Percentiles rank a stretch among this genome's conserved stretches.
phyloP scores from a whole-genome alignment of 257 asterid genomes.

The Primulina huaijiensis region DNA sequence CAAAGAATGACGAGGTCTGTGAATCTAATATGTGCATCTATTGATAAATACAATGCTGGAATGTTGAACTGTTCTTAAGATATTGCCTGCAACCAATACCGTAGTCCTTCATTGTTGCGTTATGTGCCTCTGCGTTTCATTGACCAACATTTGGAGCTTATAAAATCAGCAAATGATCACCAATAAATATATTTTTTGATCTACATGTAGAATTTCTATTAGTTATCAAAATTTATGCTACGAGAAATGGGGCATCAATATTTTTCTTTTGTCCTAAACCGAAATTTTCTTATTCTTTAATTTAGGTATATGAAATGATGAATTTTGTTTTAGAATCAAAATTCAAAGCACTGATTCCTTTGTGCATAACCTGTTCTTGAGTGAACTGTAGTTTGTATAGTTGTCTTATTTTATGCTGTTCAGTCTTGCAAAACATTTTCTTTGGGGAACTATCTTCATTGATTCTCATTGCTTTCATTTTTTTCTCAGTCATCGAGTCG shows the following conservation, averaged over 20 bases:
- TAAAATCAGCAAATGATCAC: conserved; percentile 8
- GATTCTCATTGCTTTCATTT: conserved; percentile 27
- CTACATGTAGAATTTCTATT: background rate
- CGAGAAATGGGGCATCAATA: background rate
- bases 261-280: background rate
- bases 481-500: conserved; percentile 55
- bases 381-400: conserved; percentile 22
- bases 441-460: conserved; percentile 10
- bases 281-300: conserved; percentile 1
- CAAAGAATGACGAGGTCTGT: conserved; percentile 70
- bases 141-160: conserved; percentile 5
- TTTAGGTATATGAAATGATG: conserved; percentile 4
- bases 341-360: background rate
- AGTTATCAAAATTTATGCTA: background rate
- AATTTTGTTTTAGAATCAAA: conserved; percentile 1
- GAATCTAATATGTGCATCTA: background rate
- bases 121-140: conserved; percentile 4
- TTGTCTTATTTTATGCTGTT: conserved; percentile 21
- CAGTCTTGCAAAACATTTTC: background rate
- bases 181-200: background rate
- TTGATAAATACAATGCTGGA: conserved; percentile 16
- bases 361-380: conserved; percentile 13
- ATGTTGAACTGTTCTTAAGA: background rate
- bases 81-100: background rate
- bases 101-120: background rate